Percentiles rank a stretch among this genome's conserved stretches.
Evolutionary conservation across 345 rosid species (phyloP).

Genomic region (Eucalyptus viminalis): DNA sequence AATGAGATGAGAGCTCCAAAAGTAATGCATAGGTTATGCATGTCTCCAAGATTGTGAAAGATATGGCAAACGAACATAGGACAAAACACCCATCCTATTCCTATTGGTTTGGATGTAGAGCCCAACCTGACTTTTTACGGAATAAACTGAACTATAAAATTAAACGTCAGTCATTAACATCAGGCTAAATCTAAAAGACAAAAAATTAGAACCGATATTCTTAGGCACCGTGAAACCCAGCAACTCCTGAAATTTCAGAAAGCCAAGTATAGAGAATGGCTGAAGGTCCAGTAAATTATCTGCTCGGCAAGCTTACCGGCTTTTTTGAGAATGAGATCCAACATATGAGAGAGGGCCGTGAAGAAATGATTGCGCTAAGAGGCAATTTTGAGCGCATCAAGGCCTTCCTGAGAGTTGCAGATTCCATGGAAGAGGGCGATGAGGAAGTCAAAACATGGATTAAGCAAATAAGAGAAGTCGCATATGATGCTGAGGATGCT

Average conservation of each 20-base stretch:
- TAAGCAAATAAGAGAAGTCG: constrained; percentile 13
- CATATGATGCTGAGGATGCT: constrained; percentile 17
- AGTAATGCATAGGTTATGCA: too few relatives aligned
- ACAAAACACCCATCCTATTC: accelerated
- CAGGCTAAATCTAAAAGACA: not conserved
- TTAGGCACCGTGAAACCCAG: not conserved
- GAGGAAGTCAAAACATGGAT: constrained; percentile 10
- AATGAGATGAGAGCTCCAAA: too few relatives aligned
- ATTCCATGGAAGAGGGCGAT: constrained; percentile 1
- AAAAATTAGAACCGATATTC: not conserved
- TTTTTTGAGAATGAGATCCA: not conserved
- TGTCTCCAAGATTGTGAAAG: too few relatives aligned
- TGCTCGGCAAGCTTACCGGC: not conserved
- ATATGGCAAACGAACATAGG: not conserved
- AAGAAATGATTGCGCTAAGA: not conserved
- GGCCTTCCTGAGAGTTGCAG: constrained; percentile 12
- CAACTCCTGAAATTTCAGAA: not conserved
- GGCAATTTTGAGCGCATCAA: constrained; percentile 1
- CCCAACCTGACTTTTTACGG: not conserved
- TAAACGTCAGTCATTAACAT: not conserved
- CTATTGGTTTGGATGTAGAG: not conserved
- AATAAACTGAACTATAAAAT: not conserved
- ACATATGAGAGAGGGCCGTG: not conserved
- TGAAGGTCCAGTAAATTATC: not conserved
- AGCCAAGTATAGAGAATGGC: not conserved